Evolutionary conservation across 495 filamentous ascomycete species (phyloP).

Genomic region (Podospora australis): DNA sequence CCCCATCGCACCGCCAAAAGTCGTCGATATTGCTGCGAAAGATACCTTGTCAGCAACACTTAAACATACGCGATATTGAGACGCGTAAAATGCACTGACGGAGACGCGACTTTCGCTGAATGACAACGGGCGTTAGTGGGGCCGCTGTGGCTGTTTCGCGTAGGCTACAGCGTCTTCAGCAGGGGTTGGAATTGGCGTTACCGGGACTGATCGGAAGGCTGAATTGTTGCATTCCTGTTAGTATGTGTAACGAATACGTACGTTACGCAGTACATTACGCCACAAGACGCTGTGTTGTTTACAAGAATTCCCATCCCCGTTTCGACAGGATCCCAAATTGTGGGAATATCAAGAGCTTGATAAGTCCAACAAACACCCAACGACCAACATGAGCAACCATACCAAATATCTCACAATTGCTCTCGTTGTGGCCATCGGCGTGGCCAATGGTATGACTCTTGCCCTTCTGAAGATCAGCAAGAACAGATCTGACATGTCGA

Average conservation of each 20-base stretch:
- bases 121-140: constrained; percentile 17
- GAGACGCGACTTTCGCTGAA: constrained; percentile 28
- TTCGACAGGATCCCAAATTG: not conserved
- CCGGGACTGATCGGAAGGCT: too few relatives aligned
- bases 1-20: too few relatives aligned
- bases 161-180: not conserved
- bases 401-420: constrained; percentile 19
- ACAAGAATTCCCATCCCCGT: too few relatives aligned
- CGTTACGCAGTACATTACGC: not conserved
- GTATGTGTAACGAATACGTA: not conserved
- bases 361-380: not conserved
- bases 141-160: constrained; percentile 7
- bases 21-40: too few relatives aligned
- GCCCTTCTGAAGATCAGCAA: not conserved
- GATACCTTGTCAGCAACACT: too few relatives aligned
- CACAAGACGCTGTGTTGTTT: too few relatives aligned
- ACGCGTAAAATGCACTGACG: constrained; percentile 15
- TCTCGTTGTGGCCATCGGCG: constrained; percentile 17
- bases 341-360: not conserved
- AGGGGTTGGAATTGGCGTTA: too few relatives aligned
- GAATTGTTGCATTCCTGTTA: too few relatives aligned
- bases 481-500: constrained; percentile 6
- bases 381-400: constrained; percentile 13
- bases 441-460: constrained; percentile 22
- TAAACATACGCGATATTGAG: not conserved